Evolutionary conservation across 768 basidiomycete species (phyloP), one percentile per base, ranked within the genome.

Genomic region (Hericium coralloides): DNA sequence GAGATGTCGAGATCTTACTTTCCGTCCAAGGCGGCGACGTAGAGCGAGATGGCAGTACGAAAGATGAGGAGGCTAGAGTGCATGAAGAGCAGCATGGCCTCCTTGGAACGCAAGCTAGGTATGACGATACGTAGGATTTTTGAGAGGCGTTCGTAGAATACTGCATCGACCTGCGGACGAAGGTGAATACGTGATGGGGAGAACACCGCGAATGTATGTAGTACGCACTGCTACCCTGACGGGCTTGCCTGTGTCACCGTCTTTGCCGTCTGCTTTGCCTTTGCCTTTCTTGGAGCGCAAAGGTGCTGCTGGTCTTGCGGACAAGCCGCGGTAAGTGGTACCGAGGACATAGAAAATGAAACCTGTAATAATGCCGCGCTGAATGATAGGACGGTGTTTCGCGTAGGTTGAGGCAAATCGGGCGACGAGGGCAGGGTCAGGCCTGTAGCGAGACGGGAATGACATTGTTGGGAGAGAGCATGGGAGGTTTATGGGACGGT

Each of bases 11-110:
- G 26, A 49, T 58, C 64, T 61, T 31, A 91, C 89, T 82, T 87
- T 70, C 95, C 95, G 66, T 98, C 95, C 50, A 98, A 77, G 20
- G 89, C 83, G 6, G 95, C 95, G 50, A 99, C 93, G 66, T 97
- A 98, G 17, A 99, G 74, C 15, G 92, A 95, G 49, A 98, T 86
- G 1, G 90, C 85, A 3, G 95, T 98, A 63, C 95, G 76, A 61
- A 91, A 87, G 14, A 98, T 77, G 55, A 99, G 80, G 57, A 99
- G 77, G 65, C 85, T 83, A 14, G 93, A 91, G 71, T 98, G 95
- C 78, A 92, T 87, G 48, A 84, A 72, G 15, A 99, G 79, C 52
- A 98, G 80, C 54, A 89, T 71, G 0, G 93, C 92, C 69, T 98
- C 95, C 62, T 92, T 91, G 8, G 89, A 92, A 45, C 82, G 82